Base-by-base conservation (phyloP, 148 eudicot genomes). In the Persicaria tinctoria region DNA sequence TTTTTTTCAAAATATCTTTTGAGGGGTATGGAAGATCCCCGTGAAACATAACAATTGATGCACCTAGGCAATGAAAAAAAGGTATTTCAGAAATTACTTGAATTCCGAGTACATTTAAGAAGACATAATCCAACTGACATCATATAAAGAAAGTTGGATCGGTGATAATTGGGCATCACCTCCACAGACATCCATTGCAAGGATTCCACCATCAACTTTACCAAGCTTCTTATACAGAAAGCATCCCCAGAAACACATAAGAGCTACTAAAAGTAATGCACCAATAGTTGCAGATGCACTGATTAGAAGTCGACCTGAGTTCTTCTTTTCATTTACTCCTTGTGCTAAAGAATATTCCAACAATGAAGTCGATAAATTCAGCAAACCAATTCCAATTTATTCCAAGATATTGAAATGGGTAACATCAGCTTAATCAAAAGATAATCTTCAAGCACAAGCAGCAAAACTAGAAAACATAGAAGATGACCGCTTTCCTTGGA, bases 171-270 rank as follows among this genome's bases (percentile, higher is more conserved):
- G 41, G 51, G 46, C 47, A 79, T 74, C 76, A 94, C 98, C 98
- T 89, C 91, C 97, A 84, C 89, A 55, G 57, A 90, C 96, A 85
- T 89, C 93, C 85, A 92, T 78, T 27, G 88, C 96, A 77, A 95
- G 96, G 77, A 90, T 84, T 86, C 76, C 83, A 73, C 79, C 87
- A 79, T 89, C 90, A 62, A 83, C 83, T 89, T 92, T 95, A 72
- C 96, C 97, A 75, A 95, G 93, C 84, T 87, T 95, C 85, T 95
- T 95, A 71, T 92, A 95, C 78, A 95, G 81, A 81, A 86, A 90
- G 82, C 98, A 95, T 18, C 98, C 98, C 98, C 98, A 95, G 79
- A 90, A 95, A 80, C 98, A 95, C 98, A 95, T 95, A 38, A 95
- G 87, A 62, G 98, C 98, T 73, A 95, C 97, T 55, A 95, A 83